These are phyloP conservation scores for Caloboletus inedulis DNA, from an alignment of 1,284 basidiomycete genomes.

Conservation along the genomic window DNA sequence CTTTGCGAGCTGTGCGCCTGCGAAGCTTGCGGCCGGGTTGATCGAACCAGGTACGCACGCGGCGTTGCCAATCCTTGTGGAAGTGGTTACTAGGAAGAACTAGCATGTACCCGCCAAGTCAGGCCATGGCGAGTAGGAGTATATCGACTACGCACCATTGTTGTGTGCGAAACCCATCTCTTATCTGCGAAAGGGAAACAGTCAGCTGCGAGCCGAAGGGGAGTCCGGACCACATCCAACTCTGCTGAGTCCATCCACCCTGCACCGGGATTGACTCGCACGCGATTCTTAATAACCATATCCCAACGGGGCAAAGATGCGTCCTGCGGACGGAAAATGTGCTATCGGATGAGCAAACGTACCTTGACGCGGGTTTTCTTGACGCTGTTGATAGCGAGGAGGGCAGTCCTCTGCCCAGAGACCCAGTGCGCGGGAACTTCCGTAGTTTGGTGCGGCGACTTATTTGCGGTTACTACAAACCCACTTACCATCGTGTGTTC, in stretches of 20 bases:
- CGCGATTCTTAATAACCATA: background rate
- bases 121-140: slow-evolving; percentile 7
- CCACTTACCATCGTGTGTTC: too few relatives aligned
- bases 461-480: background rate
- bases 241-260: slow-evolving; percentile 24
- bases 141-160: slow-evolving; percentile 55
- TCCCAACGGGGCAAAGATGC: background rate
- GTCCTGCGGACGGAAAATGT: slow-evolving; percentile 9
- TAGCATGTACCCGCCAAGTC: slow-evolving; percentile 27
- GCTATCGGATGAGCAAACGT: slow-evolving; percentile 15
- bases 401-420: background rate
- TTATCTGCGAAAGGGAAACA: slow-evolving; percentile 32
- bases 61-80: slow-evolving; percentile 97
- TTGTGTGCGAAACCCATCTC: slow-evolving; percentile 79
- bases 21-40: slow-evolving; percentile 98
- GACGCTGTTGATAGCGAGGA: slow-evolving; percentile 30
- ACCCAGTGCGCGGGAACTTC: slow-evolving; percentile 22
- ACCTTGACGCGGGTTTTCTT: slow-evolving; percentile 34
- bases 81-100: slow-evolving; percentile 95
- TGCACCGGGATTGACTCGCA: background rate
- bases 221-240: slow-evolving; percentile 33
- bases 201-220: slow-evolving; percentile 15
- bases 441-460: slow-evolving; percentile 27
- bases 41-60: slow-evolving; percentile 98
- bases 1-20: slow-evolving; percentile 89